Percentiles rank a stretch among this genome's conserved stretches.
Conservation (phyloP, 2,329 filamentous ascomycete genomes). For the Cercospora zeina region DNA sequence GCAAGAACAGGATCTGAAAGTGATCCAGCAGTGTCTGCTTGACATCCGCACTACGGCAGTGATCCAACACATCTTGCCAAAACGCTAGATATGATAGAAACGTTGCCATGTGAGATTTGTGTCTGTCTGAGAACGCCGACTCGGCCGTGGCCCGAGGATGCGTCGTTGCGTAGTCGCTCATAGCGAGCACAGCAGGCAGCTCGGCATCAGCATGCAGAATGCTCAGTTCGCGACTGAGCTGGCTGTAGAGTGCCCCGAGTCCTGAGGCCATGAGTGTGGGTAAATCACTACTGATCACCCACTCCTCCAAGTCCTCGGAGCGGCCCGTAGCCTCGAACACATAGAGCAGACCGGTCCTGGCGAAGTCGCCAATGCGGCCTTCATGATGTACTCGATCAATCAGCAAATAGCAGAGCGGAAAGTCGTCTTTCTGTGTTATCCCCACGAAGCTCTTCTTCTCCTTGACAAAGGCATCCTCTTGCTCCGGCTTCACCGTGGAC, state of each 20-base stretch:
- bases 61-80: constrained; percentile 97
- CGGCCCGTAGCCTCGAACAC: constrained; percentile 90
- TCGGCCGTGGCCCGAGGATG: constrained; percentile 69
- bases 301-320: constrained; percentile 80
- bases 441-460: constrained; percentile 73
- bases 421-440: constrained; percentile 82
- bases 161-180: constrained; percentile 84
- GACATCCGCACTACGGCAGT: constrained; percentile 88
- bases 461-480: constrained; percentile 45
- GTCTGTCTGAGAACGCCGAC: constrained; percentile 70
- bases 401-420: constrained; percentile 91
- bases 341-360: constrained; percentile 87
- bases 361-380: constrained; percentile 92
- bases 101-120: constrained; percentile 83
- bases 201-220: constrained; percentile 73
- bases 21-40: constrained; percentile 92
- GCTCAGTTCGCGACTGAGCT: constrained; percentile 73
- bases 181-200: constrained; percentile 77
- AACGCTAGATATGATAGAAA: constrained; percentile 94
- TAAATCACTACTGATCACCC: constrained; percentile 95
- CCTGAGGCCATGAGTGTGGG: constrained; percentile 97
- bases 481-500: constrained; percentile 42
- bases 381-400: constrained; percentile 97
- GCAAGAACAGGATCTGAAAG: constrained; percentile 93
- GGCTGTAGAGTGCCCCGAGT: constrained; percentile 74